phyloP scores from a whole-genome alignment of 139 green algal genomes.

The Chlamydomonas eustigma region DNA sequence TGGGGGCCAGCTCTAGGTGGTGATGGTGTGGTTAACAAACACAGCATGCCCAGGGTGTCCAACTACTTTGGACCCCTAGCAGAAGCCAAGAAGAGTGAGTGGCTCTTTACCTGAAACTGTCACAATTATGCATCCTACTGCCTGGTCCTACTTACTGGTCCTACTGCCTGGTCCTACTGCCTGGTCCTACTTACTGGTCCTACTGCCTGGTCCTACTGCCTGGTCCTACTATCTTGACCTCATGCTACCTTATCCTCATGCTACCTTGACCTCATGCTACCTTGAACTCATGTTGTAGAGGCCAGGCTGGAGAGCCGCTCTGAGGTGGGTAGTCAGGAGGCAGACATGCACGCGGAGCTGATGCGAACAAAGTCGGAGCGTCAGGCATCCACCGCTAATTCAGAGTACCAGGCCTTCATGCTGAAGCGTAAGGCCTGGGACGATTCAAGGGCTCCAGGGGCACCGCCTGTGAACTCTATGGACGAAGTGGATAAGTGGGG shows the following conservation, averaged over 20 bases:
- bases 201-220: no score
- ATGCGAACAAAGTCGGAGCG: neutral
- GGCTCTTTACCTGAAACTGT: no score
- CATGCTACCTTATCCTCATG: no score
- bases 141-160: no score
- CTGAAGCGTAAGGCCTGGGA: constrained; percentile 1
- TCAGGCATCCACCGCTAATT: neutral
- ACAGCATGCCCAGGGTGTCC: constrained; percentile 43
- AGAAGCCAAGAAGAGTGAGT: neutral
- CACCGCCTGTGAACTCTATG: neutral
- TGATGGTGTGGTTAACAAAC: constrained; percentile 48
- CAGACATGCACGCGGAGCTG: neutral
- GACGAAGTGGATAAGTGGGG: neutral
- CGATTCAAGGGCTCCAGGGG: neutral
- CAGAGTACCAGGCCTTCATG: constrained; percentile 3
- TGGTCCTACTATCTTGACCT: no score
- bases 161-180: no score
- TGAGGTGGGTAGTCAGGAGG: neutral
- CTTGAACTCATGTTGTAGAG: no score
- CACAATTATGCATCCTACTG: no score
- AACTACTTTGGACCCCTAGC: constrained; percentile 34
- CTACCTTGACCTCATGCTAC: no score
- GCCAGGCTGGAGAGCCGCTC: neutral
- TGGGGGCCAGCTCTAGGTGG: constrained; percentile 64
- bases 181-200: no score